Base-by-base conservation (phyloP, 2,329 filamentous ascomycete species). In the Sporothrix protearum region DNA sequence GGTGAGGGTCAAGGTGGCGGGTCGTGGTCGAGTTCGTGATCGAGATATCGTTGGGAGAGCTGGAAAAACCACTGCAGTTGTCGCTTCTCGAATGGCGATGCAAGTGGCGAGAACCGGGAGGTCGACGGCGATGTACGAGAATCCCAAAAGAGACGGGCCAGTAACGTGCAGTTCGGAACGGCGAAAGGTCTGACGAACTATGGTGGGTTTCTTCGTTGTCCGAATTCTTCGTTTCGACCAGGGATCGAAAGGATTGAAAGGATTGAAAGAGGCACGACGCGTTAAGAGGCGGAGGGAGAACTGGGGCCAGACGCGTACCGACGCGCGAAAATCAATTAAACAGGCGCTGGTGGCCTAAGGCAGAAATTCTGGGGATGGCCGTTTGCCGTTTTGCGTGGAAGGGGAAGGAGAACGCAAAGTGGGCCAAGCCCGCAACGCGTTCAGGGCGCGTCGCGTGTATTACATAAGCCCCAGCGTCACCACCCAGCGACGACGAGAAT, bases 301-400 rank as follows among this genome's bases (percentile, higher is more conserved):
- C 28, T 14, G 22, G 49, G 22, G 9, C n/a, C n/a, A 64, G 69
- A 70, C 69, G 69, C 57, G 57, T 70, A 45, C 39, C 53, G 57
- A 47, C 42, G 33, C 68, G 69, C 69, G 69, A 71, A 59, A 71
- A 55, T 71, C 69, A 71, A 71, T 71, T 67, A 71, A 71, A 67
- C 59, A 28, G 30, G 61, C 8, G 30, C 5, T 42, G 12, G 45
- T 10, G 28, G 57, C 69, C 69, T 70, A 2, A 70, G 69, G 69
- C 69, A 70, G 28, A 63, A 53, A 70, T 28, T 57, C 47, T 49
- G 28, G 63, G n/a, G 63, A 5, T n/a, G n/a, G 33, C 3, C 33
- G 33, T 36, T n/a, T n/a, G n/a, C 33, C 33, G 3, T 36, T 36
- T 36, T 36, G 33, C 33, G 33, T 36, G 33, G 33, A 8, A 36